phyloP scores from a whole-genome alignment of 2,329 filamentous ascomycete genomes.

The Curvularia verruculosa region DNA sequence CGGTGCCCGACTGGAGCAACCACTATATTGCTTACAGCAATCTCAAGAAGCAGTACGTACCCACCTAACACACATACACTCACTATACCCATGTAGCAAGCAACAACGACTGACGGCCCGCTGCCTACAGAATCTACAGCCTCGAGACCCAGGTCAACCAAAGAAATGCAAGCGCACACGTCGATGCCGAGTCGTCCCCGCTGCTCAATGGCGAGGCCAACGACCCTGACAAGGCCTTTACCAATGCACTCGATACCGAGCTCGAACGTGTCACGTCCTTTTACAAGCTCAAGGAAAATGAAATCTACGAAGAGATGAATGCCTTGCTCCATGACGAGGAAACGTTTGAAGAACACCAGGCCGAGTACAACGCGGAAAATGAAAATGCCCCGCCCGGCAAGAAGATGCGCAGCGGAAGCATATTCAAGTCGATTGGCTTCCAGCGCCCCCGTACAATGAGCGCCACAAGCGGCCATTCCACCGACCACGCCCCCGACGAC shows the following conservation, averaged over 20 bases:
- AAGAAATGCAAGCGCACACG: conserved; percentile 54
- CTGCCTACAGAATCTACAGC: conserved; percentile 76
- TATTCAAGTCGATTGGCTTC: conserved; percentile 59
- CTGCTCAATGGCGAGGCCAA: conserved; percentile 69
- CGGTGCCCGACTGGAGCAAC: conserved; percentile 98
- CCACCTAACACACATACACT: not conserved
- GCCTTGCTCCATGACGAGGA: conserved; percentile 77
- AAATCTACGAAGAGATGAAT: conserved; percentile 81
- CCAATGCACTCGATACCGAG: conserved; percentile 81
- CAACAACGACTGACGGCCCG: conserved; percentile 29
- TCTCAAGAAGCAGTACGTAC: conserved; percentile 89
- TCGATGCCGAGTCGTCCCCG: conserved; percentile 83
- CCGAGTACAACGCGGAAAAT: conserved; percentile 45
- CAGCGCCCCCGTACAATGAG: conserved; percentile 54
- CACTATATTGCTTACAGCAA: conserved; percentile 99
- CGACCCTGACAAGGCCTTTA: conserved; percentile 83
- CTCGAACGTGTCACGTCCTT: conserved; percentile 94
- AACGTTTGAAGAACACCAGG: conserved; percentile 65
- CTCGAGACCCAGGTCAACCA: conserved; percentile 85
- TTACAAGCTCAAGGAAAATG: conserved; percentile 85
- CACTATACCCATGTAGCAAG: not conserved
- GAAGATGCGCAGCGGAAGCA: conserved; percentile 55
- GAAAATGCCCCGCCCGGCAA: conserved; percentile 46
- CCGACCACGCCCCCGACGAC: conserved; percentile 42
- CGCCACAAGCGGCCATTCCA: conserved; percentile 51